Percentiles rank a stretch among this genome's conserved stretches.
Conservation (phyloP, 2,329 filamentous ascomycete species). For the Blastomyces percursus region DNA sequence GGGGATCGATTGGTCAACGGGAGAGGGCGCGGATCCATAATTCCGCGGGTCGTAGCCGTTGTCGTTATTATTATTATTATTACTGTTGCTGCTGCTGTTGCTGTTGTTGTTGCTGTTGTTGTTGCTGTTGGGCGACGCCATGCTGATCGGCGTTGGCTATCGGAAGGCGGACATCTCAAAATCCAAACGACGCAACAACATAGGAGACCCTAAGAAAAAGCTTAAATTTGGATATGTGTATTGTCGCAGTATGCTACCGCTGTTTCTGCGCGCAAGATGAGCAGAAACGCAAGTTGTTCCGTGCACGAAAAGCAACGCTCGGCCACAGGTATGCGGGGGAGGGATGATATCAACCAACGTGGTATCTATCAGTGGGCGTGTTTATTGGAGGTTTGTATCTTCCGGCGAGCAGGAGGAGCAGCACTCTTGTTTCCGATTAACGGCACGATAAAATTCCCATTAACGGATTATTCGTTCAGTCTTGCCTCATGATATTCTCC, state of each 20-base stretch:
- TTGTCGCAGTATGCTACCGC: background rate
- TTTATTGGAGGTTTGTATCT: background rate
- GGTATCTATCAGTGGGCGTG: background rate
- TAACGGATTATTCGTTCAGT: background rate
- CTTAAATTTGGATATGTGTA: background rate
- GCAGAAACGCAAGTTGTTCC: background rate
- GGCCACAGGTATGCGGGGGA: background rate
- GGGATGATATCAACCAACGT: background rate
- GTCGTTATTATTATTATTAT: constrained; percentile 4
- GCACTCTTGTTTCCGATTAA: background rate
- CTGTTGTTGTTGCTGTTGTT: constrained; percentile 9
- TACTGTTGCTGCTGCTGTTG: constrained; percentile 7
- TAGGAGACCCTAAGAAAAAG: background rate
- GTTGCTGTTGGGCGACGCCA: constrained; percentile 24
- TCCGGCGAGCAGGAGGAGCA: background rate
- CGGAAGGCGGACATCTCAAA: constrained; percentile 27
- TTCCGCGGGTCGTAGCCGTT: background rate
- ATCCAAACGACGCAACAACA: constrained; percentile 11
- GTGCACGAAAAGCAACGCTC: background rate
- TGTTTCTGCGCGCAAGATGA: background rate
- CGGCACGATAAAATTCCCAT: background rate
- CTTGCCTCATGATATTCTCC: background rate
- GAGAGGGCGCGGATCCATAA: constrained; percentile 22
- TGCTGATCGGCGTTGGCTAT: constrained; percentile 29
- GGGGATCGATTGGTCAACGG: constrained; percentile 51